Evolutionary conservation across 257 asterid species (phyloP), one percentile per base, ranked within the genome.

Genomic region (Anisodus acutangulus): DNA sequence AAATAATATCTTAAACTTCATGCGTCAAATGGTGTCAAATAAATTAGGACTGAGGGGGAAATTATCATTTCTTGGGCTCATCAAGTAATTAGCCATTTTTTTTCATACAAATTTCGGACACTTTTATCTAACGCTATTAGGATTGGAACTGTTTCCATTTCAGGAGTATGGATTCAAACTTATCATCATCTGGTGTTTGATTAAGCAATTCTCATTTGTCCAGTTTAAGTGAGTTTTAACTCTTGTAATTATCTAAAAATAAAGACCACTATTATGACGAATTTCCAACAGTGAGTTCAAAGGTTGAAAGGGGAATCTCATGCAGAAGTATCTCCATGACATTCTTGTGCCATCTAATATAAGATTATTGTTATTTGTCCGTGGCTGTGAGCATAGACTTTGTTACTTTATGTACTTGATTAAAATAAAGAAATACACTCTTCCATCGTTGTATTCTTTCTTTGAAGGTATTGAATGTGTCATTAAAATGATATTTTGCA

Each of bases 401-500:
- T 59, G 31, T 58, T 58, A 2, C 19, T 59, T n/a, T 16, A 17
- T n/a, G 12, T 9, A 63, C 69, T 63, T 26, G 69, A 4, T 63
- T 62, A 22, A 9, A 3, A 6, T 26, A 64, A 31, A 72, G 58
- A 47, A 72, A 19, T 72, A 10, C 43, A 3, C 80, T 74, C 43
- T 74, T 74, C 81, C 81, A 49, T 49, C 7, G 0, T 49, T 39
- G 39, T 26, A 13, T 60, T 81, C 2, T 62, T 39, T 81, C 15
- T 81, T 81, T 60, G 9, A 13, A 13, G 19, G 5, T 13, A 19
- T 81, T 0, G 1, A 62, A 62, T 45, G 22, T 62, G 41, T 6
- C 17, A 15, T 26, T 19, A 35, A 72, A 31, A 2, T 37, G 68
- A 43, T 59, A 9, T 8, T 84, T 31, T 86, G 59, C 95, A 94